Conservation (phyloP, 2,329 filamentous ascomycete species). For the Cryphonectria carpinicola region DNA sequence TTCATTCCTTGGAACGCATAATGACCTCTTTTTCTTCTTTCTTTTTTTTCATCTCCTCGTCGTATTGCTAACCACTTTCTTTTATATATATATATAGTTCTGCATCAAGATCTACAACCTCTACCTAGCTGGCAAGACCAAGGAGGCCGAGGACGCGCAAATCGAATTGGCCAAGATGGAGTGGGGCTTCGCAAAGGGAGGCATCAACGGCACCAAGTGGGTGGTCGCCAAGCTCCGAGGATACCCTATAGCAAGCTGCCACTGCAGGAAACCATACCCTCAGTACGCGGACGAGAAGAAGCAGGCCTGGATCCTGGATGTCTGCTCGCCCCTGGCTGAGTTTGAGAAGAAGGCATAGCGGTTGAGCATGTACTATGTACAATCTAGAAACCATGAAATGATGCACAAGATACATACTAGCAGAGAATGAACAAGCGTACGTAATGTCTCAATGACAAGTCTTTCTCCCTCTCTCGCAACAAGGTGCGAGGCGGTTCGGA, state of each 20-base stretch:
- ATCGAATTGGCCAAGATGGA: conserved; percentile 55
- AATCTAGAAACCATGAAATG: neutral
- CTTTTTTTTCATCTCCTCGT: neutral
- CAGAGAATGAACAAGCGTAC: neutral
- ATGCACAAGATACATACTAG: neutral
- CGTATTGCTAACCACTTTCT: conserved; percentile 36
- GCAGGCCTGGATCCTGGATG: conserved; percentile 45
- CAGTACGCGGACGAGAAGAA: conserved; percentile 50
- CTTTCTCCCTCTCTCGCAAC: too few relatives aligned
- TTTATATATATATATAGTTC: conserved; percentile 9
- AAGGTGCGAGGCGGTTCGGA: neutral
- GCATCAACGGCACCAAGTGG: conserved; percentile 66
- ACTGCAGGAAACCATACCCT: conserved; percentile 60
- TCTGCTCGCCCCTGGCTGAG: conserved; percentile 30
- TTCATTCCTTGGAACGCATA: neutral
- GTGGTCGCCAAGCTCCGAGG: conserved; percentile 57
- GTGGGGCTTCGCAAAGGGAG: conserved; percentile 60
- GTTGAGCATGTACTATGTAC: neutral
- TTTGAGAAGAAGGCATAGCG: conserved; percentile 25
- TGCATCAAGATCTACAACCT: conserved; percentile 55
- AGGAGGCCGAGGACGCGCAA: conserved; percentile 54
- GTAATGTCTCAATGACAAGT: neutral
- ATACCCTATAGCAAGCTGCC: conserved; percentile 54
- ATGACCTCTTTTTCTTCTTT: neutral
- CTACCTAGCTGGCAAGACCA: conserved; percentile 49